Base-by-base conservation (phyloP, 768 basidiomycete species). In the Amylocystis lapponica region DNA sequence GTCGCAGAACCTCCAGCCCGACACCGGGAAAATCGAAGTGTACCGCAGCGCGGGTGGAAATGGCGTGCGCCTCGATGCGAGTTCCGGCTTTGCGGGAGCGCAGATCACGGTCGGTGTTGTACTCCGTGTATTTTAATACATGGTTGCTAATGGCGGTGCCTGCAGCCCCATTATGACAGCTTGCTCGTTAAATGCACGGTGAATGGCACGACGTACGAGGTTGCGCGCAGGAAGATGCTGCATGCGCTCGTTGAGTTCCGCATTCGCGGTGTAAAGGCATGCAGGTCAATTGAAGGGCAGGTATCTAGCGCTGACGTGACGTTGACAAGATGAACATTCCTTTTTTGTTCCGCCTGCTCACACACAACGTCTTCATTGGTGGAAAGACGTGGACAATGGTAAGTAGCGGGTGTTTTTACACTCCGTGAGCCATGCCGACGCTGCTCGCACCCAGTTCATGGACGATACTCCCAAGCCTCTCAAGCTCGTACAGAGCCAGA, bases 231-330 rank as follows among this genome's bases (percentile, higher is more conserved):
- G 53, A 99, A 99, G 76, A 98, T 98, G 93, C 80, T 99, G 42
- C 89, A 96, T 55, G 95, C 96, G 26, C 79, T 99, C n/a, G 93
- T 99, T 36, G 96, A 99, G 63, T 99, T 98, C 83, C 88, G 96
- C 57, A 98, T 99, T 55, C 91, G 96, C 52, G 96, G 96, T 55
- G 92, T 97, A 66, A 97, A 97, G 81, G 89, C 83, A 32, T n/a
- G 57, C 51, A 29, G 21, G 26, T 25, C 16, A 23, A 14, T 23
- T 36, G 8, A 13, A 35, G 31, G 30, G 22, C 31, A 7, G 12
- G 23, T 5, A 10, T 17, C n/a, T 8, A 7, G 4, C n/a, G 14
- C 33, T 45, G 11, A 45, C 34, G 30, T 7, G 19, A 9, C 1
- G 20, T n/a, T 41, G 25, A 30, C 6, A 48, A 94, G 91, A 99